These are phyloP conservation scores for Podila epigama DNA, from an alignment of 192 early-diverging fungal species.

Conservation along the genomic window DNA sequence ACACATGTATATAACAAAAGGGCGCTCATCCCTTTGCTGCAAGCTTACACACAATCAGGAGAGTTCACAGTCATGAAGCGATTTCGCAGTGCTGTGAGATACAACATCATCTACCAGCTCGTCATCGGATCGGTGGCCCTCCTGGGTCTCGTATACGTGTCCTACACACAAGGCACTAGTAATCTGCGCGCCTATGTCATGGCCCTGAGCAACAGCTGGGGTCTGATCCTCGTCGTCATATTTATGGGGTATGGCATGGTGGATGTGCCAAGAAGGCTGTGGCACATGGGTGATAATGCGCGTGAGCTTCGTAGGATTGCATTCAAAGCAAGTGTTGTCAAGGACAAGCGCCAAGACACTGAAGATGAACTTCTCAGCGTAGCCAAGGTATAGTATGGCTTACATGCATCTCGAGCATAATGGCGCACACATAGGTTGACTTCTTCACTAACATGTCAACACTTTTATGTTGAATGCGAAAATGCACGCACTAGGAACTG, in stretches of 20 bases:
- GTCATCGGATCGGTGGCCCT: constrained; percentile 73
- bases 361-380: constrained; percentile 72
- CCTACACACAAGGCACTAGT: constrained; percentile 55
- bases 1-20: no score
- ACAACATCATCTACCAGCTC: constrained; percentile 86
- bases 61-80: constrained; percentile 76
- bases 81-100: constrained; percentile 75
- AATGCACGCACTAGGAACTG: constrained; percentile 51
- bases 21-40: constrained; percentile 83
- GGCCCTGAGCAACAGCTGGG: constrained; percentile 95
- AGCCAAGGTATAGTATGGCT: constrained; percentile 31
- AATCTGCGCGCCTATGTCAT: constrained; percentile 81
- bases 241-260: constrained; percentile 96
- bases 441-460: not conserved
- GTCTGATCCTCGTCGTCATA: constrained; percentile 84
- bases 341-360: constrained; percentile 85
- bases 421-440: not conserved
- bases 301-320: constrained; percentile 72
- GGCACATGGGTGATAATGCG: constrained; percentile 72
- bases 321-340: constrained; percentile 68
- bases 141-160: constrained; percentile 77
- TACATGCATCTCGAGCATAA: not conserved
- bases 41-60: constrained; percentile 87
- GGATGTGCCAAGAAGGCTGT: constrained; percentile 85
- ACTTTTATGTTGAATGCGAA: not conserved